A percentile compares a stretch with the other conserved stretches of the same genome.
phyloP scores from a whole-genome alignment of 768 basidiomycete species.

The Lactarius quietus region DNA sequence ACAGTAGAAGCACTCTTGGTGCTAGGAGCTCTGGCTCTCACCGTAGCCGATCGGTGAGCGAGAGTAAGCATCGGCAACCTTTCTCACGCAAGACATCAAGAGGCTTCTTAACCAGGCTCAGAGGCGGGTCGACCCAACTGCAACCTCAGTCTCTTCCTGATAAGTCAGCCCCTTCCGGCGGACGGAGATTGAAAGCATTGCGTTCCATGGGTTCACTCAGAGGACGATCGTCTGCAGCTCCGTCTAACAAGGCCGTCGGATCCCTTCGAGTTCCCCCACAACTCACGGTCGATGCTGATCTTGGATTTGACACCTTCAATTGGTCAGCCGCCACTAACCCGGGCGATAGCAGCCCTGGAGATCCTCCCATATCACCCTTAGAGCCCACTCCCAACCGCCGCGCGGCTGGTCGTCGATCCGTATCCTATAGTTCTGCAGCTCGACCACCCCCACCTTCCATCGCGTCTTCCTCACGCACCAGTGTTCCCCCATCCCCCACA shows the following conservation, averaged over 20 bases:
- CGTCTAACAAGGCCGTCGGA: constrained; percentile 30
- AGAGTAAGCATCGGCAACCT: constrained; percentile 34
- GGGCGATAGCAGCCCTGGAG: constrained; percentile 32
- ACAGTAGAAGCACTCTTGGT: constrained; percentile 72
- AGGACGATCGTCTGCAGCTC: constrained; percentile 42
- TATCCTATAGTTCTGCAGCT: constrained; percentile 50
- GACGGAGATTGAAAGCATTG: constrained; percentile 64
- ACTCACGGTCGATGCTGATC: constrained; percentile 38
- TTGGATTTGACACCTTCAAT: constrained; percentile 40
- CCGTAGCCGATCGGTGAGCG: constrained; percentile 33
- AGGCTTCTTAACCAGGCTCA: constrained; percentile 65
- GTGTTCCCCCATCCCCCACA: constrained; percentile 36
- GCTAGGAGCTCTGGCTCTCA: constrained; percentile 36
- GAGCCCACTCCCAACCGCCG: constrained; percentile 35
- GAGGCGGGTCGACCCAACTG: constrained; percentile 43
- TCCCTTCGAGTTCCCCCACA: constrained; percentile 53
- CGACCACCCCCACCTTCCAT: constrained; percentile 41
- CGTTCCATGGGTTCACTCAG: constrained; percentile 81
- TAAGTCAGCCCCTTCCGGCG: constrained; percentile 35
- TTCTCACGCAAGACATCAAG: constrained; percentile 58
- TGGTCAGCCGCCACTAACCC: constrained; percentile 38
- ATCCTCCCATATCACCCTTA: constrained; percentile 32
- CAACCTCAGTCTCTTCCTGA: constrained; percentile 47
- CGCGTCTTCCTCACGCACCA: constrained; percentile 49
- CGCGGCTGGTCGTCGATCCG: constrained; percentile 59